These are phyloP conservation scores for Phytophthora pluvialis DNA, from an alignment of 352 stramenopile genomes.

Conservation along the genomic window DNA sequence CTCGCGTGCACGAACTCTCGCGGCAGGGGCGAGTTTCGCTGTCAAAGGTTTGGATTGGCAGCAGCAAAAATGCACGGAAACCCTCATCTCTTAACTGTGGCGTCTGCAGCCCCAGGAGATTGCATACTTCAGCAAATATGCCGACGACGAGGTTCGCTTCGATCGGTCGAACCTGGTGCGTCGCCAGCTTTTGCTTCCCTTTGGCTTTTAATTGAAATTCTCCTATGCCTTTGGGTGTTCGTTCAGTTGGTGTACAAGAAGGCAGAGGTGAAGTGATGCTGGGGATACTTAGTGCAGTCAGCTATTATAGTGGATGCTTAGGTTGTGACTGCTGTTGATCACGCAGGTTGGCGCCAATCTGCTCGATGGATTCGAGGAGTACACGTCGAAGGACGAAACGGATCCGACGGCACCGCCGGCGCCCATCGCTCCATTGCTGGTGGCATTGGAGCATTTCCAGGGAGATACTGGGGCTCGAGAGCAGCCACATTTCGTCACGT, in stretches of 20 bases:
- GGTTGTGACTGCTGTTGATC: not conserved
- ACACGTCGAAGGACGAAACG: constrained; percentile 57
- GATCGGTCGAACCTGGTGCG: constrained; percentile 72
- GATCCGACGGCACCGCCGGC: constrained; percentile 51
- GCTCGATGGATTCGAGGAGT: constrained; percentile 62
- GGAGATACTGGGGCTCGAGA: constrained; percentile 1
- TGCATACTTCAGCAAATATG: constrained; percentile 69
- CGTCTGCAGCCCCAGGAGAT: constrained; percentile 60
- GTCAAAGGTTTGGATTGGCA: constrained; percentile 17
- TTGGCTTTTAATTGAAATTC: constrained; percentile 4
- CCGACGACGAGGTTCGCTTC: constrained; percentile 50
- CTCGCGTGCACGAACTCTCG: constrained; percentile 34
- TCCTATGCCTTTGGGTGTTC: not conserved
- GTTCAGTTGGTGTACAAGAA: constrained; percentile 44
- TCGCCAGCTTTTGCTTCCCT: not conserved
- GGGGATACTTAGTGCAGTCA: not conserved
- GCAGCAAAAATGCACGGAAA: not conserved
- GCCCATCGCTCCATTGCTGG: constrained; percentile 57
- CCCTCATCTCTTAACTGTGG: not conserved
- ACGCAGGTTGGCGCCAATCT: constrained; percentile 60
- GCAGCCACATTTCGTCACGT: constrained; percentile 68
- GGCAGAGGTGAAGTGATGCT: constrained; percentile 17
- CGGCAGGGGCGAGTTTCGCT: constrained; percentile 28
- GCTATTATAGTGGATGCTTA: not conserved
- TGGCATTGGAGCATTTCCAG: constrained; percentile 55